These are phyloP conservation scores for Suillus tomentosus DNA, from an alignment of 768 basidiomycete species.

Conservation along the genomic window DNA sequence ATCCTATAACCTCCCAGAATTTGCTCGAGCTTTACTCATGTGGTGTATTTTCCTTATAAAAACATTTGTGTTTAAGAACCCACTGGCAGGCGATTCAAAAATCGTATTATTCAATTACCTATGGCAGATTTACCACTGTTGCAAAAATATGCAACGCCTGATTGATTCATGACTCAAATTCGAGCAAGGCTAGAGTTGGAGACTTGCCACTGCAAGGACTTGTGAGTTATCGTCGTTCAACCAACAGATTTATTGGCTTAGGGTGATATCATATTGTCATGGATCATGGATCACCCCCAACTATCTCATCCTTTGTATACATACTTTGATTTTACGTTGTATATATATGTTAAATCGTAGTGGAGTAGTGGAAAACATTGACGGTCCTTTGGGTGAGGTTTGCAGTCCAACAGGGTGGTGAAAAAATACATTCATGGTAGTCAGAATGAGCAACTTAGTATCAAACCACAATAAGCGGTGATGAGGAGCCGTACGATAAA, in stretches of 20 bases:
- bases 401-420: too few species aligned
- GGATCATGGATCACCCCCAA: not conserved
- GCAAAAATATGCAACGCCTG: not conserved
- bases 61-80: not conserved
- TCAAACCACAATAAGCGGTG: too few species aligned
- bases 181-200: not conserved
- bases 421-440: too few species aligned
- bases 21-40: not conserved
- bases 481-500: too few species aligned
- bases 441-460: too few species aligned
- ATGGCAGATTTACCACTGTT: not conserved
- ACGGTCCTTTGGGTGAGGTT: too few species aligned
- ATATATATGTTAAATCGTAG: too few species aligned
- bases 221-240: not conserved
- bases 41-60: not conserved
- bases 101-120: not conserved
- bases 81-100: not conserved
- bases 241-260: not conserved
- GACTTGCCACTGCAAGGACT: not conserved
- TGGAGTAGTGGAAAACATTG: too few species aligned
- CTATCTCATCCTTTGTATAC: not conserved
- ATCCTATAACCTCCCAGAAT: not conserved
- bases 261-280: not conserved
- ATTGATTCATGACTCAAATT: not conserved
- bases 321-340: not conserved